phyloP scores from a whole-genome alignment of 2,329 filamentous ascomycete genomes.

The Trichophyton equinum region DNA sequence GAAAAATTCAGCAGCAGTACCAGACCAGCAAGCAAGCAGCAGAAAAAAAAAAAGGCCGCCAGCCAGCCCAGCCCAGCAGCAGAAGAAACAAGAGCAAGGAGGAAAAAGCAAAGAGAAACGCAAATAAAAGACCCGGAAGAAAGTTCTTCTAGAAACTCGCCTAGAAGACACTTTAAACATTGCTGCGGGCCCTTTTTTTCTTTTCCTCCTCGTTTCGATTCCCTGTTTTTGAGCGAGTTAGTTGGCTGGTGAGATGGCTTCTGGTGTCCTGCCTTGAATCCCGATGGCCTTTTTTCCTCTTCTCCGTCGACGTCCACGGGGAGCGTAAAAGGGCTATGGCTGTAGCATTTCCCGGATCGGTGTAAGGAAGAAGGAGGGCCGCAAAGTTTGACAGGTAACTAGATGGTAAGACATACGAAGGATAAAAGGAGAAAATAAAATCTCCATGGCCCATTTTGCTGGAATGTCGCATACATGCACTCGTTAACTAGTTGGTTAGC shows the following conservation, averaged over 20 bases:
- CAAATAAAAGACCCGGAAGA: background rate
- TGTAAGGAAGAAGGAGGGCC: background rate
- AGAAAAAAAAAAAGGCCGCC: background rate
- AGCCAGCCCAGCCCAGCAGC: too few species aligned
- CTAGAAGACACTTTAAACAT: conserved; percentile 2
- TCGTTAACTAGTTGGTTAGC: too few species aligned
- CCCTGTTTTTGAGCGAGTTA: background rate
- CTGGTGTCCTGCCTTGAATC: background rate
- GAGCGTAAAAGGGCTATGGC: background rate
- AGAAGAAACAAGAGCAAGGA: background rate
- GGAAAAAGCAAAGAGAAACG: background rate
- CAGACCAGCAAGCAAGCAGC: background rate
- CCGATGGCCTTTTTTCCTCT: background rate
- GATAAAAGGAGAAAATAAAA: background rate
- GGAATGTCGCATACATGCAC: too few species aligned
- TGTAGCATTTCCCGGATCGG: background rate
- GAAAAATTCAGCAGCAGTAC: too few species aligned
- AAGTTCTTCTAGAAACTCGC: conserved; percentile 1
- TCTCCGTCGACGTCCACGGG: background rate
- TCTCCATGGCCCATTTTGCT: too few species aligned
- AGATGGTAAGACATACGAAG: background rate
- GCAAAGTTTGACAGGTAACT: background rate
- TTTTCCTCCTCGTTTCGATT: background rate
- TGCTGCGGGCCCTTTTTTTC: background rate
- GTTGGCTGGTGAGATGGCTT: background rate